A percentile compares a stretch with the other conserved stretches of the same genome.
These are phyloP conservation scores for Kurtzmaniella quercitrusa DNA, from an alignment of 1,139 yeast genomes.

Conservation along the genomic window DNA sequence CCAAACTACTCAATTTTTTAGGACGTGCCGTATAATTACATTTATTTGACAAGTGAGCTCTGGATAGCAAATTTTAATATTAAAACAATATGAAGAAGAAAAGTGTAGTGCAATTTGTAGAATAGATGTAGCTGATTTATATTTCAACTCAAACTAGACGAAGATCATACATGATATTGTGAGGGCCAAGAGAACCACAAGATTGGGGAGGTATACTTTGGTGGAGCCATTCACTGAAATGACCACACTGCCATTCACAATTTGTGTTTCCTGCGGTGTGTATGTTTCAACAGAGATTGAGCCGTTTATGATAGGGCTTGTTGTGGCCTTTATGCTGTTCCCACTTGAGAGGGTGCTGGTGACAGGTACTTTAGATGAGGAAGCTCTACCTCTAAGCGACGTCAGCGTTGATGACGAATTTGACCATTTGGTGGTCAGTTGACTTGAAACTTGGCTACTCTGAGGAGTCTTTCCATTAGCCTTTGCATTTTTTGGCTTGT, in stretches of 20 bases:
- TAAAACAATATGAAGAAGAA: not conserved
- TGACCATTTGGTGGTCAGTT: not conserved
- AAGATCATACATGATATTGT: not conserved
- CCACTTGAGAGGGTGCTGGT: too few species aligned
- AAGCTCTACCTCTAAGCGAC: not conserved
- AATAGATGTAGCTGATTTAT: too few species aligned
- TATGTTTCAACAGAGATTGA: not conserved
- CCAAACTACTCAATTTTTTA: constrained; percentile 9
- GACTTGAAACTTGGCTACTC: not conserved
- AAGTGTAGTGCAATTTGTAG: not conserved
- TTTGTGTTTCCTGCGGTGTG: not conserved
- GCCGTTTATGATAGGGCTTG: not conserved
- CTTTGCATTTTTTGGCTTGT: not conserved
- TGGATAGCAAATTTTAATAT: not conserved
- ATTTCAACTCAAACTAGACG: too few species aligned
- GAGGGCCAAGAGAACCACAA: not conserved
- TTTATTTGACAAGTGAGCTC: not conserved
- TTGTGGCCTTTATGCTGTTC: too few species aligned
- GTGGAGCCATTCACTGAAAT: not conserved
- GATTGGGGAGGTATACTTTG: not conserved
- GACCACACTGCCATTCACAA: not conserved
- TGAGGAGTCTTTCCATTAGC: not conserved
- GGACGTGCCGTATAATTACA: not conserved
- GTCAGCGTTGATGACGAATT: not conserved
- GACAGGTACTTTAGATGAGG: not conserved